Percentiles rank a stretch among this genome's conserved stretches.
phyloP scores from a whole-genome alignment of 2,329 filamentous ascomycete species.

The Orbilia brochopaga region DNA sequence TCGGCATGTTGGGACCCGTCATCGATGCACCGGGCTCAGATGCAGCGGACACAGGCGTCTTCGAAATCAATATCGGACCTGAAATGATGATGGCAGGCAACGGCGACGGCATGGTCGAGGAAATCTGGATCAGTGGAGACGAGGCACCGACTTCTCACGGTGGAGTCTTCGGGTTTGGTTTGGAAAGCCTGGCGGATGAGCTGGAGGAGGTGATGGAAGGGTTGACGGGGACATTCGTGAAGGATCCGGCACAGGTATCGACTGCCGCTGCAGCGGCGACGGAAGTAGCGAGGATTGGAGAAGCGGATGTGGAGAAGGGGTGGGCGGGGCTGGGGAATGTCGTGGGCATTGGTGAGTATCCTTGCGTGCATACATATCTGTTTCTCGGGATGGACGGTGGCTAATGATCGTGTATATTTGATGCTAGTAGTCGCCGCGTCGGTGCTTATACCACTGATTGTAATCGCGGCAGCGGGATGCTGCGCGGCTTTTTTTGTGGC shows the following conservation, averaged over 20 bases:
- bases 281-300: not conserved
- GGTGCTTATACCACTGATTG: slow-evolving; percentile 15
- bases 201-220: slow-evolving; percentile 32
- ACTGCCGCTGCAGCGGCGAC: not conserved
- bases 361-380: not conserved
- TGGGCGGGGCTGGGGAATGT: slow-evolving; percentile 20
- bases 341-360: slow-evolving; percentile 27
- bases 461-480: slow-evolving; percentile 10
- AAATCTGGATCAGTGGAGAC: slow-evolving; percentile 31
- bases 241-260: slow-evolving; percentile 3
- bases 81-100: slow-evolving; percentile 10
- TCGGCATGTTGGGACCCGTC: slow-evolving; percentile 25
- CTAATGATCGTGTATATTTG: slow-evolving; percentile 2
- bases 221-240: slow-evolving; percentile 13
- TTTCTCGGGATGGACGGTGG: not conserved
- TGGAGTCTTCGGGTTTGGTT: slow-evolving; percentile 7
- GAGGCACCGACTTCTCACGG: slow-evolving; percentile 1
- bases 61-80: slow-evolving; percentile 22
- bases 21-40: not conserved
- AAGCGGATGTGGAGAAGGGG: not conserved
- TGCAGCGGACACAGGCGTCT: slow-evolving; percentile 13
- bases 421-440: slow-evolving; percentile 13
- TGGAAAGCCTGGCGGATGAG: slow-evolving; percentile 19
- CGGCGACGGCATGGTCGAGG: slow-evolving; percentile 20
- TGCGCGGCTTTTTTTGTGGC: slow-evolving; percentile 3